Evolutionary conservation across 1,139 yeast species (phyloP), one percentile per base, ranked within the genome.

Genomic region (Suhomyces atakaporum): DNA sequence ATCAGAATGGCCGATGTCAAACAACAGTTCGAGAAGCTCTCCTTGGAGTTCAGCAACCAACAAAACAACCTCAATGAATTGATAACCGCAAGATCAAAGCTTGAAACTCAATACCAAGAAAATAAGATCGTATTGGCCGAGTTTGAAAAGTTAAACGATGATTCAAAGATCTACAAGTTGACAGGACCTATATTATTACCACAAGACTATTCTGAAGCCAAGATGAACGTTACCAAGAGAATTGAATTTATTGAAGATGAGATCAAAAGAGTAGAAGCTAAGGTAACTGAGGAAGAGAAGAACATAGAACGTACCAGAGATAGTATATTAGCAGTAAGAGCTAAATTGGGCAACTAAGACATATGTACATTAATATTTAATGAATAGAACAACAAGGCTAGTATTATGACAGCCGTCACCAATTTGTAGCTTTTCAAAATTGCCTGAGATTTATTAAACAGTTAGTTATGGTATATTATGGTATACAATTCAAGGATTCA

Each of bases 131-230:
- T 92, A n/a, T 72, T 81, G 51, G 81, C 78, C 25, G 97, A 92
- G 61, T 85, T 92, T 53, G 76, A 72, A 14, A 60, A 63, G 35
- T 64, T 89, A 45, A 69, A 77, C 46, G 79, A 73, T 31, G 66
- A 63, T 27, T 74, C 94, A 12, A 85, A 84, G 50, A 82, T 92
- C 25, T 92, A 79, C 66, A 92, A 92, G 61, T 73, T 90, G 47
- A 85, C 92, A 14, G 98, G 98, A 1, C 96, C 96, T 8, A 89
- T 90, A 6, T 71, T 92, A 44, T 71, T 92, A 44, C 97, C 97
- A 2, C 96, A 90, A 55, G 96, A 89, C 38, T 77, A 76, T 46
- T 60, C 60, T 10, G 97, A 92, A 59, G 96, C 97, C 23, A 77
- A 79, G 49, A 51, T 76, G 53, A 92, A 90, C 54, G 97, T 92